Percentiles rank a stretch among this genome's conserved stretches.
Evolutionary conservation across 1,139 yeast species (phyloP).

Genomic region (Yamadazyma conglobata): DNA sequence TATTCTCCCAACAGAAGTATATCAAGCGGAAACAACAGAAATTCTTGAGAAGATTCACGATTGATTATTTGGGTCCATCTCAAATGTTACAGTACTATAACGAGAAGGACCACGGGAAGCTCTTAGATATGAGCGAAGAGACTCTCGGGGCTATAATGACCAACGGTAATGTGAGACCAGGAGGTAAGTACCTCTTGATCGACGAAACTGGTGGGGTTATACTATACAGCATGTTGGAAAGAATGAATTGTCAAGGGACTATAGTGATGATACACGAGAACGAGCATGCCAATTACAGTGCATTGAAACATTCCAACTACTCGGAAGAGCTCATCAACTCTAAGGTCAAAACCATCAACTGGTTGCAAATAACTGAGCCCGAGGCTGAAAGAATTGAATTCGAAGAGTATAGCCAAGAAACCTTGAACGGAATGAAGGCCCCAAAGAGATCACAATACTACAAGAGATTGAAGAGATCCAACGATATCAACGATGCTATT

Average conservation of each 20-base stretch:
- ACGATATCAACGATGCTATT: conserved; percentile 52
- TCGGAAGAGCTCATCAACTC: conserved; percentile 47
- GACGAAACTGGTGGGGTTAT: conserved; percentile 92
- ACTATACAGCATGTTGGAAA: conserved; percentile 78
- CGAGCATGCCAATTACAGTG: conserved; percentile 82
- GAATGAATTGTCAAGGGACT: conserved; percentile 82
- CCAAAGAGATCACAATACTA: conserved; percentile 64
- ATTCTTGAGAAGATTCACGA: conserved; percentile 79
- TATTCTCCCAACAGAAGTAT: conserved; percentile 88
- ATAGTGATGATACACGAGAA: conserved; percentile 83
- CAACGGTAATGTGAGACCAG: conserved; percentile 79
- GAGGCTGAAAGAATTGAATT: conserved; percentile 54
- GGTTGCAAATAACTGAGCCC: conserved; percentile 83
- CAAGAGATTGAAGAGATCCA: conserved; percentile 59
- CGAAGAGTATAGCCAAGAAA: conserved; percentile 48
- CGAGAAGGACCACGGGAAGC: conserved; percentile 68
- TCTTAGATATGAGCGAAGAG: conserved; percentile 83
- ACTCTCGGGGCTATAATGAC: conserved; percentile 72
- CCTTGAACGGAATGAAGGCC: conserved; percentile 53
- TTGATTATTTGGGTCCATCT: conserved; percentile 76
- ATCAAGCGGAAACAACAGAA: conserved; percentile 88
- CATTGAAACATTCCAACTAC: conserved; percentile 64
- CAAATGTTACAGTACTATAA: conserved; percentile 69
- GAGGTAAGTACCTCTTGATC: conserved; percentile 80
- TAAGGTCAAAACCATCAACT: conserved; percentile 67